Base-by-base conservation (phyloP, 768 basidiomycete species). In the Pleurotus tuoliensis region DNA sequence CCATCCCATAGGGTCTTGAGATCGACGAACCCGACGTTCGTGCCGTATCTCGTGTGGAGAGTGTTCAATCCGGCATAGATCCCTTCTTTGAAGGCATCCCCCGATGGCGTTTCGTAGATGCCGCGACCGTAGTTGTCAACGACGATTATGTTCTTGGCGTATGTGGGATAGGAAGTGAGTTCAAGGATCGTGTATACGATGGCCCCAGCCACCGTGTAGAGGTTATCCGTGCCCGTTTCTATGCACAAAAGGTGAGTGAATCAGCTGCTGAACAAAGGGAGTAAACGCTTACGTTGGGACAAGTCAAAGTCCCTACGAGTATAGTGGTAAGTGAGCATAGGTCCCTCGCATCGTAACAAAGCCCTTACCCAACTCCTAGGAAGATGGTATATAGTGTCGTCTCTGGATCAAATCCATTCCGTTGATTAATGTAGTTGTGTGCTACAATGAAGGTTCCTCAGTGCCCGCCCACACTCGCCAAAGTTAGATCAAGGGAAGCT, bases 91-190 rank as follows among this genome's bases (percentile, higher is more conserved):
- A 71, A 82, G 15, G 73, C 71, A 56, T 82, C 71, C 18, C 81
- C 82, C 30, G 64, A 63, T 4, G 70, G 60, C 0, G 75, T 66
- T 20, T 15, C 51, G 12, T 71, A 65, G 1, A 44, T 64, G 8
- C 82, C 82, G 9, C 73, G 75, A 6, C 81, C 82, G 46, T 83
- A 82, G 37, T 71, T 76, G 58, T 82, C 80, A 2, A 78, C 68
- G n/a, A 83, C 48, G 22, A 83, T 75, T 61, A 83, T 75, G 48
- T 77, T 72, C 52, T 73, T 71, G 4, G 77, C 81, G 50, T 76
- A 76, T 5, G 74, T 75, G 0, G 82, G 82, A 4, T 75, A 71
- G 16, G 71, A 69, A 0, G 74, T 67, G 15, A 83, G 73, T 22
- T 67, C 66, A 7, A 63, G 54, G 24, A 81, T 76, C 56, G 76